Base-by-base conservation (phyloP, 192 early-diverging fungal species). In the Coemansia sp. region DNA sequence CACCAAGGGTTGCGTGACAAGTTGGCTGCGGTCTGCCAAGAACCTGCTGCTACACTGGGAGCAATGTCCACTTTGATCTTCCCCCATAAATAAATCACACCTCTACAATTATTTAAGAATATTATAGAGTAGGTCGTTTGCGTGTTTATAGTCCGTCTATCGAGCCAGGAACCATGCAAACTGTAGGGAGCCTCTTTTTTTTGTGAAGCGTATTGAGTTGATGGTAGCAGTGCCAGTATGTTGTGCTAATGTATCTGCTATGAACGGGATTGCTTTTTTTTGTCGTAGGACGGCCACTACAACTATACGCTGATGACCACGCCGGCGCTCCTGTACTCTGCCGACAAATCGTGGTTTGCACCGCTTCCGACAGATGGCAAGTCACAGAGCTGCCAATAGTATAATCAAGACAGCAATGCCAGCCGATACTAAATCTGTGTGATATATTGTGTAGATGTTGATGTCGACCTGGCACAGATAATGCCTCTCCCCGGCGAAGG, bases 401-500 rank as follows among this genome's bases (percentile, higher is more conserved):
- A 25, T 34, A 40, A n/a, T n/a, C n/a, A n/a, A n/a, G n/a, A n/a
- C n/a, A n/a, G n/a, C n/a, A n/a, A n/a, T n/a, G n/a, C n/a, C n/a
- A n/a, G n/a, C n/a, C n/a, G n/a, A n/a, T n/a, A 21, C 9, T 32
- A 12, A 3, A 1, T 18, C 18, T 25, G 13, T 19, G 18, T 26
- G 5, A 27, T 11, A 7, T 18, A 18, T 30, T 16, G 14, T 54
- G 38, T 64, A 64, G 64, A 67, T 30, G 60, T 67, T 26, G 64
- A 67, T 18, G 44, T 67, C 20, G 64, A 67, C 20, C 47, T 30
- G n/a, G 53, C 47, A 13, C 64, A 67, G 23, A 25, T 67, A 16
- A 67, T 67, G 64, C 64, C 57, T 16, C 57, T 67, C 2, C 64
- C 64, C n/a, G 51, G 40, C n/a, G 64, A 67, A 43, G 64, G 63